phyloP scores from a whole-genome alignment of 495 filamentous ascomycete genomes.

The Penicillium nucicola region DNA sequence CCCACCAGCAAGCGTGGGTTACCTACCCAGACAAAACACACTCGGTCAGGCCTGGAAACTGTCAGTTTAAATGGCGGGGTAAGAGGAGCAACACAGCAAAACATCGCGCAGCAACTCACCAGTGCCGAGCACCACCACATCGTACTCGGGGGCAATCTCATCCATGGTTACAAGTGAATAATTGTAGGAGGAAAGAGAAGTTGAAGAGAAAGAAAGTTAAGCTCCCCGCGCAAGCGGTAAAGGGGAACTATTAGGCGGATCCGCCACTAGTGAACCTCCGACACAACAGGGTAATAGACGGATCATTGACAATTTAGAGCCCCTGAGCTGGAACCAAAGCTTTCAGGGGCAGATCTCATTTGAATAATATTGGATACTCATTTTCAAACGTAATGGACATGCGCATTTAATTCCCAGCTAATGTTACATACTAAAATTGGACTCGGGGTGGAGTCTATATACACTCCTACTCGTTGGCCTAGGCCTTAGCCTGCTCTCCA shows the following conservation, averaged over 20 bases:
- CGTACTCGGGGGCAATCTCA: conserved; percentile 95
- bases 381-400: conserved; percentile 1
- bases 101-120: conserved; percentile 50
- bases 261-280: conserved; percentile 30
- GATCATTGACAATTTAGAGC: neutral
- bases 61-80: conserved; percentile 42
- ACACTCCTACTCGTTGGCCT: too few relatives aligned
- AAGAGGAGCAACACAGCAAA: conserved; percentile 7
- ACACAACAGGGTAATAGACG: conserved; percentile 2
- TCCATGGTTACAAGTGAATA: conserved; percentile 60
- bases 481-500: too few relatives aligned
- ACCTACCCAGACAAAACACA: conserved; percentile 94
- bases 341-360: conserved; percentile 3
- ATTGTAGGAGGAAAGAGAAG: conserved; percentile 5
- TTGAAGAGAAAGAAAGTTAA: conserved; percentile 17
- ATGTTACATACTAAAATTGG: conserved; percentile 3
- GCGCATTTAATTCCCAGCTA: conserved; percentile 2
- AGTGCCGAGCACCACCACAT: conserved; percentile 97
- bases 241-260: conserved; percentile 27
- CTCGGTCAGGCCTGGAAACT: conserved; percentile 80
- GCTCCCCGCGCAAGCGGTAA: conserved; percentile 32
- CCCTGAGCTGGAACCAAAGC: neutral
- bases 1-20: neutral
- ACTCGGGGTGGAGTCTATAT: too few relatives aligned
- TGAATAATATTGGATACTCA: neutral